Base-by-base conservation (phyloP, 2,329 filamentous ascomycete genomes). In the Fusarium mangiferae region DNA sequence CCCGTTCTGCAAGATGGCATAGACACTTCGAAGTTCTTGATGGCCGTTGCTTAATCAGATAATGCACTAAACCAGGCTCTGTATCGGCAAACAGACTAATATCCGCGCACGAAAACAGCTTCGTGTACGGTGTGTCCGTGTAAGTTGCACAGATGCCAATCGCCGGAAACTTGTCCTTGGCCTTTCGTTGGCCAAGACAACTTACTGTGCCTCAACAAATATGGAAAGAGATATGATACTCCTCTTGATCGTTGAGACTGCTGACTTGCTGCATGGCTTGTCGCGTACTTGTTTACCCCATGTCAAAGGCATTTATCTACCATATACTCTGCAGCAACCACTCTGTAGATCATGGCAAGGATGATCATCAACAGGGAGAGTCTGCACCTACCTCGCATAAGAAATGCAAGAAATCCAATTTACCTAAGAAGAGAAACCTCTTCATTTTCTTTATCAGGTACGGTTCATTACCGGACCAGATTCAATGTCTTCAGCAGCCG, bases 11-110 rank as follows among this genome's bases (percentile, higher is more conserved):
- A 3, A 51, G 11, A 33, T 33, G 4, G 8, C 8, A 51, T 10
- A 7, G 4, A 3, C 12, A 2, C 4, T 20, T 14, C 1, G 1
- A 10, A 4, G 1, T 14, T 20, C 6, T 20, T 24, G 3, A 10
- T 51, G 22, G 22, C 22, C 5, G 2, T 24, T 35, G 3, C 1
- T 5, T 4, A 51, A 10, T 12, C 8, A 33, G 46, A 18, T 7
- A 7, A 18, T 12, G 20, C 8, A 17, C 26, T 3, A 30, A n/a
- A 2, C 3, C 24, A 14, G 14, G 15, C 30, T 35, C 12, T 51
- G 15, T 10, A 30, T 30, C 9, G 28, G 28, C 9, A 30, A 30
- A 30, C 28, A 30, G 28, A 30, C 28, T 30, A 9, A 30, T 28
- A 3, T 13, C 30, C 8, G 4, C 6, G 6, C 39, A 36, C 30